Evolutionary conservation across 306 rosid genomes (phyloP), one percentile per base, ranked within the genome.

Genomic region (Vicia faba): DNA sequence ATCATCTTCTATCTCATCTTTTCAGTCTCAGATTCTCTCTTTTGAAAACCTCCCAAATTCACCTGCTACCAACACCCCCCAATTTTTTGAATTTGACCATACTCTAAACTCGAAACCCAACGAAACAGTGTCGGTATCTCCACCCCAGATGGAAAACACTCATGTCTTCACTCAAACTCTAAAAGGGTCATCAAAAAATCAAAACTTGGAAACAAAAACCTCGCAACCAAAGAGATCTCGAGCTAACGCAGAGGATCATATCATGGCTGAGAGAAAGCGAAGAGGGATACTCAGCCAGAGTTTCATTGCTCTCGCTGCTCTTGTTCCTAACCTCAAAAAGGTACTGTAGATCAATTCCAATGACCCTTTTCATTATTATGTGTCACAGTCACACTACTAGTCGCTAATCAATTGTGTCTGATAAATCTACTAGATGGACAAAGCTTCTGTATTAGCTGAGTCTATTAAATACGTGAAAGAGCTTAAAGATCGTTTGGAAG

Each of bases 281-380:
- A 78, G 97, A 75, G 96, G 86, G 75, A 86, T 85, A 64, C 96
- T 91, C 63, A 82, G 81, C 83, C 89, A 86, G 50, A 69, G 89
- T 11, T 91, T 91, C 82, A 85, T 91, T 43, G 88, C 95, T 65
- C 97, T 91, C 56, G 86, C 95, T 2, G 90, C 88, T 18, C 78
- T 91, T 40, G 59, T 91, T 35, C 96, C 96, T 10, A 86, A 84
- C 53, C 78, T 89, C 0, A 91, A 89, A 58, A 91, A 91, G 96
- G 96, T 91, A 62, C 7, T 8, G 2, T 5, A 15, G 14, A 13
- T 23, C 5, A 28, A 26, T 10, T 15, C 11, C 26, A 15, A 7
- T 33, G 0, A 15, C n/a, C 23, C 26, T 43, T 33, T 33, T 33
- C 5, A 9, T 33, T 7, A 33, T 6, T 33, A 33, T 33, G 16